phyloP scores from a whole-genome alignment of 202 grass and related monocot genomes.

The Musa balbisiana region DNA sequence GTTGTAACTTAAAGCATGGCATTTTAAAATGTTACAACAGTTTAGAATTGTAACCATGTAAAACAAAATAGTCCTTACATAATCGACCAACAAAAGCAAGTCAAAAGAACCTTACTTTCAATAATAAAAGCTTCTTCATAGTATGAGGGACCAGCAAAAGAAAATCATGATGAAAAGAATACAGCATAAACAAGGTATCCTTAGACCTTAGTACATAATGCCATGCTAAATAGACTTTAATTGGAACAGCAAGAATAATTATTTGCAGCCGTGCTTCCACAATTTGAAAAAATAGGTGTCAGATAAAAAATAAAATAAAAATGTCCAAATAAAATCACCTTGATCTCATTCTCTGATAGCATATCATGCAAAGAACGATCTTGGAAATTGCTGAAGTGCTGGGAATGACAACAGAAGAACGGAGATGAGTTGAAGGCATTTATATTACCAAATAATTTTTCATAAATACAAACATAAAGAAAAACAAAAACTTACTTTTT shows the following conservation, averaged over 20 bases:
- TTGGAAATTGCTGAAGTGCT: slow-evolving; percentile 68
- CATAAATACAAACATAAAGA: slow-evolving; percentile 21
- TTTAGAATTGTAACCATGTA: too few species aligned
- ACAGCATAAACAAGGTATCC: background rate
- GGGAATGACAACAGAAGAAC: slow-evolving; percentile 33
- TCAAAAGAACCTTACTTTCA: background rate
- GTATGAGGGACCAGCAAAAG: background rate
- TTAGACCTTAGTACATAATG: background rate
- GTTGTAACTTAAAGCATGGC: too few species aligned
- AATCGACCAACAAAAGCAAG: background rate
- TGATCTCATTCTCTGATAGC: slow-evolving; percentile 70
- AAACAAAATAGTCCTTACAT: background rate
- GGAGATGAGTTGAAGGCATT: background rate
- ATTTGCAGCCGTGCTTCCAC: background rate
- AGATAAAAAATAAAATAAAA: background rate
- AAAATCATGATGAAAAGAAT: background rate
- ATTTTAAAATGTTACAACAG: too few species aligned
- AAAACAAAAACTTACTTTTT: slow-evolving; percentile 48
- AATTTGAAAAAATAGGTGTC: background rate
- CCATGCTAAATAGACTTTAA: background rate
- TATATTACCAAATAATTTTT: slow-evolving; percentile 1
- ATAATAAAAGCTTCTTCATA: background rate
- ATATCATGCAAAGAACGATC: slow-evolving; percentile 63
- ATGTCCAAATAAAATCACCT: slow-evolving; percentile 38
- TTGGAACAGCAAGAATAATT: background rate